A percentile compares a stretch with the other conserved stretches of the same genome.
phyloP scores from a whole-genome alignment of 208 protist species.

The Trypanosoma congolense region DNA sequence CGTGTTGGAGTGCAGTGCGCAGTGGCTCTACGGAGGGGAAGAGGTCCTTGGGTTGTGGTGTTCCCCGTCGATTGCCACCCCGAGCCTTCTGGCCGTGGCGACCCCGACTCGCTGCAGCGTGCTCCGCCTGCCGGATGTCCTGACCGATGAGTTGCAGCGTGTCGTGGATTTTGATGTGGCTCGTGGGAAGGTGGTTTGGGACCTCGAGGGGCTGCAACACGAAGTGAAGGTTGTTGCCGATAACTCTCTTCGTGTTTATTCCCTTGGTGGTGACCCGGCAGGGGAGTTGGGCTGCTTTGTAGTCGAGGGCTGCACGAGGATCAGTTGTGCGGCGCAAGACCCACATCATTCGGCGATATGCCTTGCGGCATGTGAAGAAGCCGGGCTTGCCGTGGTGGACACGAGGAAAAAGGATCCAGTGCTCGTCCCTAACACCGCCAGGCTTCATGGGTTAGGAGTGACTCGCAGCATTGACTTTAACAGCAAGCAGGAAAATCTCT shows the following conservation, averaged over 20 bases:
- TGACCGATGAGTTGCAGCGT: slow-evolving; percentile 36
- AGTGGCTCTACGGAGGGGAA: slow-evolving; percentile 59
- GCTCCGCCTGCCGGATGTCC: slow-evolving; percentile 34
- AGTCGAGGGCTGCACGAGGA: slow-evolving; percentile 8
- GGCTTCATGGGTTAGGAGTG: slow-evolving; percentile 55
- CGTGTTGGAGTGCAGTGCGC: slow-evolving; percentile 46
- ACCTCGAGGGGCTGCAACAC: slow-evolving; percentile 75
- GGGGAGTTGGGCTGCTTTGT: slow-evolving; percentile 30
- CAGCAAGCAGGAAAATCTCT: slow-evolving; percentile 41
- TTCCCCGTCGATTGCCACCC: slow-evolving; percentile 44
- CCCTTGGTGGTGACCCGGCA: slow-evolving; percentile 36
- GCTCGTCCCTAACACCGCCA: slow-evolving; percentile 17
- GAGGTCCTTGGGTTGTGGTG: slow-evolving; percentile 59
- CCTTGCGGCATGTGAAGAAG: slow-evolving; percentile 31
- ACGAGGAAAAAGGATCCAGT: slow-evolving; percentile 42
- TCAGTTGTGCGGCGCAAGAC: slow-evolving; percentile 52
- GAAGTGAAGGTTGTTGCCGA: slow-evolving; percentile 32
- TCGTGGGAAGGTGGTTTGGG: slow-evolving; percentile 61
- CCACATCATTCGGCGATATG: slow-evolving; percentile 70
- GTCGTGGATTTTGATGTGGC: slow-evolving; percentile 20
- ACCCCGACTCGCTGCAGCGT: slow-evolving; percentile 23
- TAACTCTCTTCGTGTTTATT: slow-evolving; percentile 30
- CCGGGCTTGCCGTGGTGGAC: slow-evolving; percentile 56
- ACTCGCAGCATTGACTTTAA: slow-evolving; percentile 63
- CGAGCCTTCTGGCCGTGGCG: slow-evolving; percentile 40